Base-by-base conservation (phyloP, 768 basidiomycete species). In the Pulveroboletus sp. region DNA sequence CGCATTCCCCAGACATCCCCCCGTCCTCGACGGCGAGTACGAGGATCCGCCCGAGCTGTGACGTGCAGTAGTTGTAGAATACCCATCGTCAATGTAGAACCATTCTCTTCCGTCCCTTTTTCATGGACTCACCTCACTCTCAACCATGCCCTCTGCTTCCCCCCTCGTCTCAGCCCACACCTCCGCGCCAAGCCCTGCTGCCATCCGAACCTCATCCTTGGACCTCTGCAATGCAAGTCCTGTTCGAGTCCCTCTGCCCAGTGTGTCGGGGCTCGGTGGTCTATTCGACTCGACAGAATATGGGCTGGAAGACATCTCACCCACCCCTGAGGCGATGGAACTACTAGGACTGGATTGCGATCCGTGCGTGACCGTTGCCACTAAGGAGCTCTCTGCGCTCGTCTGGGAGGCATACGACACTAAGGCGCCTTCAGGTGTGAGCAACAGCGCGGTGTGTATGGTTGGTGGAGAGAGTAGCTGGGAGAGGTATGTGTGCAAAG, bases 131-230 rank as follows among this genome's bases (percentile, higher is more conserved):
- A 88, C 88, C 78, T 90, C 87, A 64, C 83, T 83, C 52, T 90
- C 87, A 4, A 82, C 83, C 81, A 84, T 85, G 15, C 84, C 86
- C 17, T 60, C 60, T 5, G 38, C 55, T 8, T 67, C 75, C 21
- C 78, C 81, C 52, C 73, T 75, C 26, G 82, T 86, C 67, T 90
- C 88, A 44, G 80, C 80, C 88, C 89, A 91, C 31, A 88, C 74
- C 64, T 89, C 87, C 9, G 80, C 79, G 37, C 81, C 80, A 28
- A 91, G 68, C 14, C 88, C 88, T 8, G 83, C 84, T 26, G 84
- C 71, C 38, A 89, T 78, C 46, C 84, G 79, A 40, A 89, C 76
- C 46, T 86, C 82, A 58, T 90, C 88, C 68, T 89, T 90, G 26
- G 81, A 66, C 45, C 79, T 71, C 26, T 67, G 57, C 6, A 17